Evolutionary conservation across 305 asterid genomes (phyloP).

Genomic region (Fraxinus latifolia): DNA sequence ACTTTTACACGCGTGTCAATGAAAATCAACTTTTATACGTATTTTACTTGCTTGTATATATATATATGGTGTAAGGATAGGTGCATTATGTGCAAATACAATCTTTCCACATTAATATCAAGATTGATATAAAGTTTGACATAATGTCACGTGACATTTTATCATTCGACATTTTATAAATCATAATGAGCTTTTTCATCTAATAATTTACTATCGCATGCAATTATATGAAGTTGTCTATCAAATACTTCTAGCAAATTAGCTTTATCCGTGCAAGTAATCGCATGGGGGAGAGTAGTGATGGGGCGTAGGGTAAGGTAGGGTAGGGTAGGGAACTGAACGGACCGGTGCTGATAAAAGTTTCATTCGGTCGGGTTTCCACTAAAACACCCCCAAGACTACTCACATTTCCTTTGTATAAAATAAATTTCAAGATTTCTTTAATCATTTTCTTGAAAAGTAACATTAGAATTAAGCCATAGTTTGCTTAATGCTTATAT

Average conservation of each 20-base stretch:
- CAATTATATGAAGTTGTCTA: too few species aligned
- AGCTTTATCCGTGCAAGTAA: constrained; percentile 23
- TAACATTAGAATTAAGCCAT: constrained; percentile 24
- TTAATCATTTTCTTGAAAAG: constrained; percentile 12
- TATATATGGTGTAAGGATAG: constrained; percentile 15
- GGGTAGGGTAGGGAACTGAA: constrained; percentile 24
- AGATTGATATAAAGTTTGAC: too few species aligned
- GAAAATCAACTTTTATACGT: background rate
- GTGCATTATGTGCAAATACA: constrained; percentile 11
- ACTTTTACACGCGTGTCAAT: too few species aligned
- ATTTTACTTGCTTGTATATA: background rate
- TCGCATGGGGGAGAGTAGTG: constrained; percentile 24
- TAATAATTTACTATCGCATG: too few species aligned
- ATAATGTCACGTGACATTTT: too few species aligned
- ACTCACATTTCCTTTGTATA: constrained; percentile 26
- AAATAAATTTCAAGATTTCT: background rate
- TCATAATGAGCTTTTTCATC: too few species aligned
- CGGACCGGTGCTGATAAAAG: constrained; percentile 36
- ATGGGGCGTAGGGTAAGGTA: background rate
- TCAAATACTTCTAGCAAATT: too few species aligned
- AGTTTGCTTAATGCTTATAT: constrained; percentile 32
- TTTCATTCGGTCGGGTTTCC: constrained; percentile 46
- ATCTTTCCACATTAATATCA: too few species aligned
- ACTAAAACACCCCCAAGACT: constrained; percentile 14
- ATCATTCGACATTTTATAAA: too few species aligned